These are phyloP conservation scores for Botrytis paeoniae DNA, from an alignment of 2,329 filamentous ascomycete species.

Conservation along the genomic window DNA sequence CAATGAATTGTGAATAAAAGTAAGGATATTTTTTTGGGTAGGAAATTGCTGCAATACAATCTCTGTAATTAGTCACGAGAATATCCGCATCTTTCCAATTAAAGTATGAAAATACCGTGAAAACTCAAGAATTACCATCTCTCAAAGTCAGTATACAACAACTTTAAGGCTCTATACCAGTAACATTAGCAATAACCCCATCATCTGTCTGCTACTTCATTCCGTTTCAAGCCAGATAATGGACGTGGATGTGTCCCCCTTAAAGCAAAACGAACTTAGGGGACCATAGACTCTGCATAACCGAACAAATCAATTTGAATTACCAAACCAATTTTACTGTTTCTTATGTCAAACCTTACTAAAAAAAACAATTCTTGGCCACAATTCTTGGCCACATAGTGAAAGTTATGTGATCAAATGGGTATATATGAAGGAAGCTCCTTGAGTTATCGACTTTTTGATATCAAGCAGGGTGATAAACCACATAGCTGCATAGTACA, in stretches of 20 bases:
- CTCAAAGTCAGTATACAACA: neutral
- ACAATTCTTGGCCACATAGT: neutral
- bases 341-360: too few relatives aligned
- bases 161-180: neutral
- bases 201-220: neutral
- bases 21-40: neutral
- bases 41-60: neutral
- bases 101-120: fast-evolving
- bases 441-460: neutral
- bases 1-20: neutral
- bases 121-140: neutral
- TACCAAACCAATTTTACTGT: neutral
- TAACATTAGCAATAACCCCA: neutral
- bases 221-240: too few relatives aligned
- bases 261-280: neutral
- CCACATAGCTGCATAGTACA: neutral
- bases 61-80: neutral
- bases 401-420: neutral
- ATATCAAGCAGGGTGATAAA: too few relatives aligned
- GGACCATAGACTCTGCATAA: neutral
- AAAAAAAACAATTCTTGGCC: neutral
- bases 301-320: neutral
- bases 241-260: neutral
- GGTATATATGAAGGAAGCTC: neutral
- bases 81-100: too few relatives aligned